Evolutionary conservation across 1,284 basidiomycete genomes (phyloP).

Genomic region (Bjerkandera adusta): DNA sequence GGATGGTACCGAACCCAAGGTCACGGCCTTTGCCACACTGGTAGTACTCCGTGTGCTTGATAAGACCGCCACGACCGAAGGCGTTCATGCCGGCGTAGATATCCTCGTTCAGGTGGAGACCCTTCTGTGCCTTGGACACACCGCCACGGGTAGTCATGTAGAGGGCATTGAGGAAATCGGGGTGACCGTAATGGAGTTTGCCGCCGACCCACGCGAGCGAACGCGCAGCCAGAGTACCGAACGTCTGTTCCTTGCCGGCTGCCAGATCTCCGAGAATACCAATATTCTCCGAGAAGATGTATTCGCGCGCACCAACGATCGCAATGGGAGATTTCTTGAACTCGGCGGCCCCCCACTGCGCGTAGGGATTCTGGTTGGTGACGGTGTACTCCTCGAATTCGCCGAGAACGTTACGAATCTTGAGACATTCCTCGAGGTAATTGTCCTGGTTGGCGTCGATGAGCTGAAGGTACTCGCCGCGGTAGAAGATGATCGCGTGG

Average conservation of each 20-base stretch:
- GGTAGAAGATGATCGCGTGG: conserved; percentile 98
- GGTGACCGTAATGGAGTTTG: conserved; percentile 98
- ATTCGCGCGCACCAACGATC: conserved; percentile 98
- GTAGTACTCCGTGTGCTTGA: conserved; percentile 99
- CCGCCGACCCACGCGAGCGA: conserved; percentile 97
- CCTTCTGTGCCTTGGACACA: conserved; percentile 98
- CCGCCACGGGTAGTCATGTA: conserved; percentile 99
- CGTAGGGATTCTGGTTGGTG: conserved; percentile 89
- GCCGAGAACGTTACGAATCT: conserved; percentile 97
- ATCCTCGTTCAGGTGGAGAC: conserved; percentile 97
- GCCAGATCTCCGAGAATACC: conserved; percentile 98
- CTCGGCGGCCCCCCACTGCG: conserved; percentile 83
- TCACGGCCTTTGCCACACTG: conserved; percentile 99
- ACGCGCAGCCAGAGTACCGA: conserved; percentile 95
- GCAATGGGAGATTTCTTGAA: conserved; percentile 91
- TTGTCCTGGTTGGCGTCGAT: conserved; percentile 99
- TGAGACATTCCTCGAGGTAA: conserved; percentile 99
- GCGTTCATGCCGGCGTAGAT: conserved; percentile 99
- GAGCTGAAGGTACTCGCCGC: conserved; percentile 97
- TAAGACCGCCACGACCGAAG: conserved; percentile 93
- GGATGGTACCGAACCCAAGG: conserved; percentile 97
- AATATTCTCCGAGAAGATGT: conserved; percentile 99
- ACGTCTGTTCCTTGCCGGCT: conserved; percentile 99
- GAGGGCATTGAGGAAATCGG: conserved; percentile 97
- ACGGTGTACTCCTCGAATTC: conserved; percentile 96